These are phyloP conservation scores for Penicillium decumbens DNA, from an alignment of 2,329 filamentous ascomycete species.

Conservation along the genomic window DNA sequence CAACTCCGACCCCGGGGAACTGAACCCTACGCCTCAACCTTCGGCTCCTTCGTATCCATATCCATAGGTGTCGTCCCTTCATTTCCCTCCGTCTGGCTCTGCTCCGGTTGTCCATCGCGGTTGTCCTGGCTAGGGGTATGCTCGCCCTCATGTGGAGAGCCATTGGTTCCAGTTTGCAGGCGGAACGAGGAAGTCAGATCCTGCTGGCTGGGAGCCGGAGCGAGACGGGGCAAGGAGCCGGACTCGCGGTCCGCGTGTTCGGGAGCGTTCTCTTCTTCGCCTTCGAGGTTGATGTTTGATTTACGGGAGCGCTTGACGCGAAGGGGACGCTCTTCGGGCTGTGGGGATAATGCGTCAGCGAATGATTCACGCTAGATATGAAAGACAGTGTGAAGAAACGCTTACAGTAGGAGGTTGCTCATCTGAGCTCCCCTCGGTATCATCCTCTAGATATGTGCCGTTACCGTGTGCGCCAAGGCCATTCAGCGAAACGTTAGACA, in stretches of 20 bases:
- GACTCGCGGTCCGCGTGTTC: constrained; percentile 18
- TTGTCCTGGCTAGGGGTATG: constrained; percentile 16
- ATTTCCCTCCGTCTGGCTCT: constrained; percentile 14
- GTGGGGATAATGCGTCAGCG: background rate
- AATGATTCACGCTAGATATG: background rate
- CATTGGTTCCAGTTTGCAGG: constrained; percentile 29
- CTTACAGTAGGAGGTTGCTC: constrained; percentile 43
- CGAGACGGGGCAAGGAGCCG: constrained; percentile 31
- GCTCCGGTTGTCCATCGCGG: constrained; percentile 11
- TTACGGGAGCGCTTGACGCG: constrained; percentile 43
- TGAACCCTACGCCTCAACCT: constrained; percentile 27
- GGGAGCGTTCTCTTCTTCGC: constrained; percentile 22
- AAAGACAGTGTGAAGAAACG: background rate
- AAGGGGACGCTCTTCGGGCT: constrained; percentile 47
- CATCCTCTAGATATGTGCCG: constrained; percentile 37
- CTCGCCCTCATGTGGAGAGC: constrained; percentile 25
- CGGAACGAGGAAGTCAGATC: constrained; percentile 39
- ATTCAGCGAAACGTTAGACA: constrained; percentile 28
- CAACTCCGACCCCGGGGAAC: background rate
- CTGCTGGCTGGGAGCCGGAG: constrained; percentile 35
- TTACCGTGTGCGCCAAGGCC: constrained; percentile 18
- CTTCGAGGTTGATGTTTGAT: constrained; percentile 29
- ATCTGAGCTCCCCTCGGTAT: constrained; percentile 44
- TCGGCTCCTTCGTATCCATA: constrained; percentile 35
- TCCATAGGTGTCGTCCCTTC: constrained; percentile 36